Percentiles rank a stretch among this genome's conserved stretches.
Evolutionary conservation across 1,139 yeast genomes (phyloP).

Genomic region (Yamadazyma sp.): DNA sequence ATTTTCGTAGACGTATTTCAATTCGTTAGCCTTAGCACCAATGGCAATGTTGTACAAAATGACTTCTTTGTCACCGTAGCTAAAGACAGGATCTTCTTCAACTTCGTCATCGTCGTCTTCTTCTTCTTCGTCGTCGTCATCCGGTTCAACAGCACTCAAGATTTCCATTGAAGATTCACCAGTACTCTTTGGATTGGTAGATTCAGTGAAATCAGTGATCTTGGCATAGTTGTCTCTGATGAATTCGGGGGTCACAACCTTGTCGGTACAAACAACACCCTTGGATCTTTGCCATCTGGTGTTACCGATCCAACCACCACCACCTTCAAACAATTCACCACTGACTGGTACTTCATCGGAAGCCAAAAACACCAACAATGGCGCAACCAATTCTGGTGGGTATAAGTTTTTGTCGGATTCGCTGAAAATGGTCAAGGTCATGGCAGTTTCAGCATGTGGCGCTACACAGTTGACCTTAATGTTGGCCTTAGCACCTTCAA

Average conservation of each 20-base stretch:
- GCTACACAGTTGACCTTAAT: slow-evolving; percentile 84
- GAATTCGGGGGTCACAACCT: slow-evolving; percentile 64
- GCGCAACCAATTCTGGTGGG: slow-evolving; percentile 90
- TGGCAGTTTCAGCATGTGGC: slow-evolving; percentile 97
- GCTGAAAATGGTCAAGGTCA: slow-evolving; percentile 86
- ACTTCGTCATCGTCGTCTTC: slow-evolving; percentile 50
- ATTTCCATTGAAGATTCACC: slow-evolving; percentile 81
- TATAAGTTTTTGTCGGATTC: slow-evolving; percentile 76
- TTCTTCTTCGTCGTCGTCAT: slow-evolving; percentile 50
- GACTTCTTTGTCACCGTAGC: slow-evolving; percentile 66
- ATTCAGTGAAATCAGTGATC: slow-evolving; percentile 64
- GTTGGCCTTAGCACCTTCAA: slow-evolving; percentile 81
- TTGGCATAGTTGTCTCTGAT: slow-evolving; percentile 66
- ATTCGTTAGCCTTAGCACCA: slow-evolving; percentile 79
- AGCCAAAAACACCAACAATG: slow-evolving; percentile 75
- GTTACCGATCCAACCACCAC: slow-evolving; percentile 93
- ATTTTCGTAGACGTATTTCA: slow-evolving; percentile 79
- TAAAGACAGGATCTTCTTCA: slow-evolving; percentile 44
- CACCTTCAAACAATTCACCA: slow-evolving; percentile 46
- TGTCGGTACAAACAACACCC: slow-evolving; percentile 69
- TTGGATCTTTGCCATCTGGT: slow-evolving; percentile 95
- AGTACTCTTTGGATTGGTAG: slow-evolving; percentile 62
- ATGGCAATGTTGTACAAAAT: slow-evolving; percentile 87
- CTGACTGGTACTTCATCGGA: slow-evolving; percentile 66
- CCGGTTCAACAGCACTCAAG: slow-evolving; percentile 59